These are phyloP conservation scores for Fusarium continuum DNA, from an alignment of 2,329 filamentous ascomycete genomes.

Conservation along the genomic window DNA sequence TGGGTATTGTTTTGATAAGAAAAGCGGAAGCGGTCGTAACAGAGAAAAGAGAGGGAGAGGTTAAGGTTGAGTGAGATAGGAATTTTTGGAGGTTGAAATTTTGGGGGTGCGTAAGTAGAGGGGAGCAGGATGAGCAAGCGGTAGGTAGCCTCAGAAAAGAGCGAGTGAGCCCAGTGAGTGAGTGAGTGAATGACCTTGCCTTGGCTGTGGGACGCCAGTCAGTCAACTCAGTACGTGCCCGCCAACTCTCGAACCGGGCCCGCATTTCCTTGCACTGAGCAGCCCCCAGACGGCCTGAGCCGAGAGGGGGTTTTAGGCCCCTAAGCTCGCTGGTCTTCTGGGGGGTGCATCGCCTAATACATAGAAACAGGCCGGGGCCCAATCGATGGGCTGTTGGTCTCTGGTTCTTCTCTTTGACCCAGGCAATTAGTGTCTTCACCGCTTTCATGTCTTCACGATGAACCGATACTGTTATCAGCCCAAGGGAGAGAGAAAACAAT, in stretches of 20 bases:
- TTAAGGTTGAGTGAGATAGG: conserved; percentile 32
- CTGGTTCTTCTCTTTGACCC: not conserved
- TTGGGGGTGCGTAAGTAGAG: conserved; percentile 42
- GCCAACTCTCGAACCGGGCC: no score
- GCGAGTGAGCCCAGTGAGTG: no score
- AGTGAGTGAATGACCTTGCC: conserved; percentile 28
- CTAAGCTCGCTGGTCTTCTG: not conserved
- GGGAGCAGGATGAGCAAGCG: conserved; percentile 37
- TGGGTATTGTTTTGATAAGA: conserved; percentile 34
- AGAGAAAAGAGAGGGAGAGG: conserved; percentile 36
- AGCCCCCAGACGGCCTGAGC: conserved; percentile 4
- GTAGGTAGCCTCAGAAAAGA: conserved; percentile 23
- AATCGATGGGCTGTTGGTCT: not conserved
- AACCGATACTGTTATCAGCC: conserved; percentile 18
- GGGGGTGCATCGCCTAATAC: not conserved
- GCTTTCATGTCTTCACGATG: conserved; percentile 24
- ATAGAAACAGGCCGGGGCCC: not conserved
- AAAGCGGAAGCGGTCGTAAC: conserved; percentile 33
- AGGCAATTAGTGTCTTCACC: conserved; percentile 26
- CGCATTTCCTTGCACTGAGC: conserved; percentile 15
- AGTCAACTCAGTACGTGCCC: conserved; percentile 24
- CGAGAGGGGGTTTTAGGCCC: conserved; percentile 9
- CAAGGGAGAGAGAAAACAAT: conserved; percentile 8
- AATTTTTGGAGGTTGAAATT: conserved; percentile 36
- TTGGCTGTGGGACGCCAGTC: conserved; percentile 39